Evolutionary conservation across 345 rosid species (phyloP).

Genomic region (Corchorus olitorius): DNA sequence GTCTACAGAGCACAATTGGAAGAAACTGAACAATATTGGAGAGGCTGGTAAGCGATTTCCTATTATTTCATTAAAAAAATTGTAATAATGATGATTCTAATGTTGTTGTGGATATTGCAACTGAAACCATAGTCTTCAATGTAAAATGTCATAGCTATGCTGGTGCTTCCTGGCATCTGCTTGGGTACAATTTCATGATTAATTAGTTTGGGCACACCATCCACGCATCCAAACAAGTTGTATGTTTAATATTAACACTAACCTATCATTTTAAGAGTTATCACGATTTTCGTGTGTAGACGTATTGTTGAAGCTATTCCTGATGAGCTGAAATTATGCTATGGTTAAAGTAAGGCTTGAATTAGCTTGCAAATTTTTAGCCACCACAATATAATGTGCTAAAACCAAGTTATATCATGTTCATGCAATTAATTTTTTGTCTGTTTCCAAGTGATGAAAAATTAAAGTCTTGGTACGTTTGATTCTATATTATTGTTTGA

Average conservation of each 20-base stretch:
- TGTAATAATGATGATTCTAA: neutral
- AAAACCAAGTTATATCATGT: neutral
- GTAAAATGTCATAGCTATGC: slow-evolving; percentile 1
- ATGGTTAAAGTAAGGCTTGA: slow-evolving; percentile 2
- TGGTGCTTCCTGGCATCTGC: neutral
- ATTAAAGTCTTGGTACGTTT: neutral
- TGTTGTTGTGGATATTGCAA: neutral
- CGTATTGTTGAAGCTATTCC: neutral
- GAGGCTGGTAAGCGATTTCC: slow-evolving; percentile 62
- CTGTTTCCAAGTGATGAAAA: neutral
- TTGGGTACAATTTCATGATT: slow-evolving; percentile 9
- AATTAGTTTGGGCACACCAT: neutral
- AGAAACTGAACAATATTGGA: slow-evolving; percentile 96
- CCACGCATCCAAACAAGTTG: neutral
- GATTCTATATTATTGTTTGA: neutral
- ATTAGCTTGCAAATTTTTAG: neutral
- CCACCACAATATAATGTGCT: neutral
- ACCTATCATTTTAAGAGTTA: neutral
- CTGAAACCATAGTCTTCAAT: neutral
- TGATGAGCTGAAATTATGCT: neutral
- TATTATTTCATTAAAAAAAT: neutral
- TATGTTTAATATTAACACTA: neutral
- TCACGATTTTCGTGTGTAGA: neutral
- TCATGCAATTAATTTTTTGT: slow-evolving; percentile 6
- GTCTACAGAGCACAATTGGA: slow-evolving; percentile 67